These are phyloP conservation scores for Ascocoryne sarcoides DNA, from an alignment of 2,329 filamentous ascomycete genomes.

Conservation along the genomic window DNA sequence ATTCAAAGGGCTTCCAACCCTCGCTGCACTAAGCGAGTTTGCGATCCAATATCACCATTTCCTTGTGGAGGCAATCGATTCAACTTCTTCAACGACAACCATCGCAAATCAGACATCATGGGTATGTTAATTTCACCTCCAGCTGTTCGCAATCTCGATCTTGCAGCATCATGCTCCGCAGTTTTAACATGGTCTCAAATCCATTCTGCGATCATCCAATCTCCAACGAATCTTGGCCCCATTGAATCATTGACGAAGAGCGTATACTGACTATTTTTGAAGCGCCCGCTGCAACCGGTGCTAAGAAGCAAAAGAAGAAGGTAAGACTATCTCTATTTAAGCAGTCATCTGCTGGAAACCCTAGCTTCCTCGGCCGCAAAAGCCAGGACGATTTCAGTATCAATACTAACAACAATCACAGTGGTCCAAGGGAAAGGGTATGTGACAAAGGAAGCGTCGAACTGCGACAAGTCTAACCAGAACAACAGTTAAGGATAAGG, in stretches of 20 bases:
- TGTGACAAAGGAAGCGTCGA: conserved; percentile 22
- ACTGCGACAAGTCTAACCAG: conserved; percentile 18
- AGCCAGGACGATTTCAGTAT: no score
- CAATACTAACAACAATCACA: no score
- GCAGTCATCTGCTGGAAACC: no score
- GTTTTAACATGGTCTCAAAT: no score
- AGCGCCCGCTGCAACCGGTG: conserved; percentile 52
- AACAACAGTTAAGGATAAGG: conserved; percentile 97
- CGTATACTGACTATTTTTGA: conserved; percentile 14
- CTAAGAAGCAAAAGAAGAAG: conserved; percentile 77
- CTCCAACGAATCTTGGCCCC: no score
- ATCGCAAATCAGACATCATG: conserved; percentile 14
- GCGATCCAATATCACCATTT: conserved; percentile 1
- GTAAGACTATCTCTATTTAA: conserved; percentile 7
- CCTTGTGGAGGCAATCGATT: not conserved
- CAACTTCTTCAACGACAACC: conserved; percentile 10
- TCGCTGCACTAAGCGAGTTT: conserved; percentile 6
- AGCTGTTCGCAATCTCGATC: no score
- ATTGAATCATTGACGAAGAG: not conserved
- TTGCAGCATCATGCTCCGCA: no score
- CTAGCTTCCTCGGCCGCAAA: no score
- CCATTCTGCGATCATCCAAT: no score
- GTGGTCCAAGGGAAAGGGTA: conserved; percentile 57
- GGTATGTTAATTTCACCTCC: no score
- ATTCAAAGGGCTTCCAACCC: conserved; percentile 4